Percentiles rank a stretch among this genome's conserved stretches.
phyloP scores from a whole-genome alignment of 1,284 basidiomycete genomes.

The Cutaneotrichosporon cutaneum region DNA sequence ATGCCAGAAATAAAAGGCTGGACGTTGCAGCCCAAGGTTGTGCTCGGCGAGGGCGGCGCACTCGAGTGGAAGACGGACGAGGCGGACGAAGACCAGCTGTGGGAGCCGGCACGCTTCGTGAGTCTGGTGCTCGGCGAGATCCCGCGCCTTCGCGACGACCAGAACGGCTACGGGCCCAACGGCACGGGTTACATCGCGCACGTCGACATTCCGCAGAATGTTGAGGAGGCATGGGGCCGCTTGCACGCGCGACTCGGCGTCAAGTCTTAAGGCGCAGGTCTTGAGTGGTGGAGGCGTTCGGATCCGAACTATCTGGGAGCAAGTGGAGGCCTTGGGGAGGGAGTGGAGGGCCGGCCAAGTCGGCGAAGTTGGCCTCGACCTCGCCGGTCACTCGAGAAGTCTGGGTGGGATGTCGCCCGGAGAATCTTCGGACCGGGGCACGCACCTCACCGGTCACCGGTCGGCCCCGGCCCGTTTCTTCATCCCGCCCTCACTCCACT shows the following conservation, averaged over 20 bases:
- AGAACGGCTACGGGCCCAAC: neutral
- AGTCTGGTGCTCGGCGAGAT: neutral
- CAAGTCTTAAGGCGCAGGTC: neutral
- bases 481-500: neutral
- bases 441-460: neutral
- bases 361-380: neutral
- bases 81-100: neutral
- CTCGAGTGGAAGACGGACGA: neutral
- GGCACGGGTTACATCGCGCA: neutral
- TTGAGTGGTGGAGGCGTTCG: neutral
- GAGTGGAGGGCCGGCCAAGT: neutral
- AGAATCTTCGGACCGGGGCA: neutral
- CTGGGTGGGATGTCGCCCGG: neutral
- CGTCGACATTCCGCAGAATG: neutral
- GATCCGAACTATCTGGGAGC: neutral
- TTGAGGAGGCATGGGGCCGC: neutral
- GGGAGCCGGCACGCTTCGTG: neutral
- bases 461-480: neutral
- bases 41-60: neutral
- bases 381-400: neutral
- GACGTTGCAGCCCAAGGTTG: neutral
- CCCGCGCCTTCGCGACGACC: neutral
- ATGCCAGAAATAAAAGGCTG: neutral
- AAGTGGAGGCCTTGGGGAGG: neutral
- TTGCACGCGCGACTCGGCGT: neutral